Evolutionary conservation across 371 early-diverging fungal genomes (phyloP), one percentile per base, ranked within the genome.

Genomic region (Apophysomyces elegans): DNA sequence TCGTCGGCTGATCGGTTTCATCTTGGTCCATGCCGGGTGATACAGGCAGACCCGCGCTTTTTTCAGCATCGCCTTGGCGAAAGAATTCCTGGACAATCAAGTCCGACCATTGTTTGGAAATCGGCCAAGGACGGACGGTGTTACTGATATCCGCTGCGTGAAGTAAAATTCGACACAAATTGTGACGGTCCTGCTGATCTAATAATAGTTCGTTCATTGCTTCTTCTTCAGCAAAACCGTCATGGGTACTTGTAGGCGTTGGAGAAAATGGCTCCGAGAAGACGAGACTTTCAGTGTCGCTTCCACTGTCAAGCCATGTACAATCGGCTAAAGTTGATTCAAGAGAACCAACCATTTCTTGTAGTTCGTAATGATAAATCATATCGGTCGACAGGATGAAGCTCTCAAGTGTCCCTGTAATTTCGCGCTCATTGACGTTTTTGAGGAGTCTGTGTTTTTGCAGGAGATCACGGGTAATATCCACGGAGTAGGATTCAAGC

Each of bases 141-240:
- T 96, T 96, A 64, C 91, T 91, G 43, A 96, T 93, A 63, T 96
- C 96, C 21, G 95, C 93, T 1, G 94, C 93, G 70, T 96, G 95
- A 13, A 96, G 72, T 44, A 95, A 65, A 9, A 88, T 81, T 32
- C 89, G 83, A 70, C 86, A 81, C 21, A 94, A 70, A 14, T 67
- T 73, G 62, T 86, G 85, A 21, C 93, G 80, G 58, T 50, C 21
- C 54, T 88, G 89, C 44, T 78, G 73, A 32, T 62, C 62, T 14
- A 71, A 72, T 41, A 73, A 61, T n/a, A 50, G 41, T 26, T 37
- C n/a, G 13, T 60, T 32, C 32, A 38, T 41, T 2, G 12, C 5
- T 60, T 60, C 41, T 32, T 60, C 60, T 44, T 50, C 54, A 21
- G 21, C 21, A 50, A 50, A 50, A 5, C 54, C 16, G 11, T 50